These are phyloP conservation scores for Colletotrichum paranaense DNA, from an alignment of 2,329 filamentous ascomycete species.

Conservation along the genomic window DNA sequence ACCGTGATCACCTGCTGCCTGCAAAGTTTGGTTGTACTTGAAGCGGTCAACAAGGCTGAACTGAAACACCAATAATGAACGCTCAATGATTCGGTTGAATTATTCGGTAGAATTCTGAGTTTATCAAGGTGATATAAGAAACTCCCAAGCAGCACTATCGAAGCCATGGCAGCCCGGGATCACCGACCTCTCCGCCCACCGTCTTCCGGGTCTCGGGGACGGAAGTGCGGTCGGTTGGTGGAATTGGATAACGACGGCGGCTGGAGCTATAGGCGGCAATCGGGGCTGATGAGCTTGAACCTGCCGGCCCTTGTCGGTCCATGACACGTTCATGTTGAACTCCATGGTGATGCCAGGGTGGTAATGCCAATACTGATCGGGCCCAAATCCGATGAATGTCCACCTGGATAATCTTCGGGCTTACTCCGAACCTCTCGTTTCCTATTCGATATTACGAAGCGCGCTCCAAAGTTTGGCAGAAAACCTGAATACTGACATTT, in stretches of 20 bases:
- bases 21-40: constrained; percentile 16
- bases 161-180: not conserved
- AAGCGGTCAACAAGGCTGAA: constrained; percentile 34
- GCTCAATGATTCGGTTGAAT: not conserved
- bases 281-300: constrained; percentile 2
- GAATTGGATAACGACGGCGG: not conserved
- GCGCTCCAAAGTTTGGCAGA: constrained; percentile 17
- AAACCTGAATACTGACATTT: constrained; percentile 20
- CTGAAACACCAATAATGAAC: constrained; percentile 21
- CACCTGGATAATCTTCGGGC: constrained; percentile 6
- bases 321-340: constrained; percentile 15
- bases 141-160: not conserved
- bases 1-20: constrained; percentile 29
- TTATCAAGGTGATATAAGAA: constrained; percentile 26
- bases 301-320: not conserved
- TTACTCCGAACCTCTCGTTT: not conserved
- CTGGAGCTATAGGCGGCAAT: not conserved
- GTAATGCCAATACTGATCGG: constrained; percentile 13
- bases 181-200: not conserved
- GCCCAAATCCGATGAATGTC: constrained; percentile 8
- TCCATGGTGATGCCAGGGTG: constrained; percentile 5
- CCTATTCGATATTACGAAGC: not conserved
- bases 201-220: constrained; percentile 5
- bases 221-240: constrained; percentile 6
- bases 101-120: constrained; percentile 9